A percentile compares a stretch with the other conserved stretches of the same genome.
phyloP scores from a whole-genome alignment of 768 basidiomycete species.

The Termitomyces sp. region DNA sequence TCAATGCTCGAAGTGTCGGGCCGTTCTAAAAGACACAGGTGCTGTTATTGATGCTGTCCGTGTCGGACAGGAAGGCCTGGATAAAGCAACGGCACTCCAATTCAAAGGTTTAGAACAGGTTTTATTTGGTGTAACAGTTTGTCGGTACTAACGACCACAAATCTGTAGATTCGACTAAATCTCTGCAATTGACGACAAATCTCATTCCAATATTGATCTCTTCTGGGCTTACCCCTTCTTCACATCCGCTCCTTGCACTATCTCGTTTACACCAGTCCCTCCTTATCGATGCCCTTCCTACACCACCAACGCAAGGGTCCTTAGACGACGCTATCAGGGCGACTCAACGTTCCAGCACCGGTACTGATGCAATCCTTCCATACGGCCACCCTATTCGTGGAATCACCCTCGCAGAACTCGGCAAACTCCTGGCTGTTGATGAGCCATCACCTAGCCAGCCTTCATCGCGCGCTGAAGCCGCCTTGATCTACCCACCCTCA shows the following conservation, averaged over 20 bases:
- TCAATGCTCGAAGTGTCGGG: slow-evolving; percentile 51
- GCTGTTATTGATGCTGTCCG: slow-evolving; percentile 57
- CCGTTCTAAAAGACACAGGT: slow-evolving; percentile 40
- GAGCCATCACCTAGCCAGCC: slow-evolving; percentile 45
- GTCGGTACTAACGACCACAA: not conserved
- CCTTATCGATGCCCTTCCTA: slow-evolving; percentile 46
- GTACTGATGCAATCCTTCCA: slow-evolving; percentile 45
- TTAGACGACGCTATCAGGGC: slow-evolving; percentile 62
- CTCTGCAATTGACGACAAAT: slow-evolving; percentile 55
- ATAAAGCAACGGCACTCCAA: slow-evolving; percentile 64
- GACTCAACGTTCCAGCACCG: slow-evolving; percentile 47
- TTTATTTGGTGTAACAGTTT: no score
- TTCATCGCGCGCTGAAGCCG: slow-evolving; percentile 10
- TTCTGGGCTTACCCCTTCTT: slow-evolving; percentile 52
- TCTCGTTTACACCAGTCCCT: slow-evolving; percentile 67
- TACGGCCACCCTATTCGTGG: slow-evolving; percentile 75
- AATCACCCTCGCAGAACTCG: slow-evolving; percentile 71
- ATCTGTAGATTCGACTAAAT: slow-evolving; percentile 47
- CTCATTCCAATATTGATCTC: slow-evolving; percentile 60
- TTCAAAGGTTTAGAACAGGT: slow-evolving; percentile 36
- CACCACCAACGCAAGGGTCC: slow-evolving; percentile 34
- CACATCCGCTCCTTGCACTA: slow-evolving; percentile 75
- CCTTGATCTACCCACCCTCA: slow-evolving; percentile 53
- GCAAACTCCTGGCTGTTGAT: slow-evolving; percentile 76
- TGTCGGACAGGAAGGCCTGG: slow-evolving; percentile 68